Base-by-base conservation (phyloP, 2,329 filamentous ascomycete species). In the Diplodia mutila region DNA sequence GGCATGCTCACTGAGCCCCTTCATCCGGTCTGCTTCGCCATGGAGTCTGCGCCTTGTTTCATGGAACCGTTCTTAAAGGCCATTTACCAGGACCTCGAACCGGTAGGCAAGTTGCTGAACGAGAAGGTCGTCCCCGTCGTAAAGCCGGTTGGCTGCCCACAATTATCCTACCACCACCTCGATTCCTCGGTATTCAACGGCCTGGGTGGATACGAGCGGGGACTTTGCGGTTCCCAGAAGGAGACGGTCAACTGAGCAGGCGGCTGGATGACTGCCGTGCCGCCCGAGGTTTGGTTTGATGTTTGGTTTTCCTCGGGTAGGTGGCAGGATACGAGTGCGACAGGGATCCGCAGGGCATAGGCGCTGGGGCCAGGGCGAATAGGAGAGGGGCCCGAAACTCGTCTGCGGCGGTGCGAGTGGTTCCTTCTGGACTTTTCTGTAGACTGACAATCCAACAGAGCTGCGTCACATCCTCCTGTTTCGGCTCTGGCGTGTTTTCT, bases 301-400 rank as follows among this genome's bases (percentile, higher is more conserved):
- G 29, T 55, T 37, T 37, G n/a, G 59, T 51, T 63, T 48, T 51
- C 29, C 29, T 37, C 16, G 11, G 59, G 29, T 39, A 11, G 29
- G 53, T 42, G 39, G 23, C 39, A 25, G 23, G 29, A 63, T 21
- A 51, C 46, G 59, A 51, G 46, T 37, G 59, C 27, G 12, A 14
- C 42, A 63, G 29, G 29, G 59, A 42, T 21, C 29, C 4, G 12
- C 25, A 39, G n/a, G 18, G n/a, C 18, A 46, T 23, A 51, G 42
- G 29, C 29, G 59, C 59, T 25, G 27, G 59, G 59, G 59, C 42
- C 59, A 51, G 11, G 59, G 29, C 59, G 42, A 51, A 51, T 51
- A 63, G 59, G 59, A 63, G 59, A 63, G n/a, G 27, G n/a, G 27
- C 27, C 57, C 57, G 59, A 63, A 63, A 63, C 59, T 63, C 59